Conservation (phyloP, 352 stramenopile genomes). For the Phytophthora boehmeriae region DNA sequence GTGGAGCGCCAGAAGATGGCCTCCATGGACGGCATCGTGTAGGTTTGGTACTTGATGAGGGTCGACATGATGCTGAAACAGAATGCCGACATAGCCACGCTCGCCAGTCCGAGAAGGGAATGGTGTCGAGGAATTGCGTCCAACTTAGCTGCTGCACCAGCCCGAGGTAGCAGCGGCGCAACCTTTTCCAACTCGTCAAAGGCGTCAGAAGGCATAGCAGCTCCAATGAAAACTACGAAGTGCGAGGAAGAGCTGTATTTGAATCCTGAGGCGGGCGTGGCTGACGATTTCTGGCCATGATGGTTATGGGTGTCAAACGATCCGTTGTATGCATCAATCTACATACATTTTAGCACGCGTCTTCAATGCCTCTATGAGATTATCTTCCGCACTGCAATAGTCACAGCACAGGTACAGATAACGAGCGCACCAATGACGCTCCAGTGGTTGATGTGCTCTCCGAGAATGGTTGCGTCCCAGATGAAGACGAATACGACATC, state of each 20-base stretch:
- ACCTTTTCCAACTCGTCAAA: neutral
- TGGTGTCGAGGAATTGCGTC: conserved; percentile 34
- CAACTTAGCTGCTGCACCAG: conserved; percentile 2
- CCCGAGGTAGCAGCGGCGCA: conserved; percentile 14
- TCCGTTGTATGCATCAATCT: too few relatives aligned
- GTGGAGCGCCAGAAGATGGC: conserved; percentile 75
- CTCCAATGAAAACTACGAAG: too few relatives aligned
- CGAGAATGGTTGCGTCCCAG: conserved; percentile 57
- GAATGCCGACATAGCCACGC: conserved; percentile 63
- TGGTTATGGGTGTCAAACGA: too few relatives aligned
- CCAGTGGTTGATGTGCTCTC: conserved; percentile 51
- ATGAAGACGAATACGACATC: conserved; percentile 76
- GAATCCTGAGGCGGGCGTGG: too few relatives aligned
- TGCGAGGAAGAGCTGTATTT: too few relatives aligned
- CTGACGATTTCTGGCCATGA: too few relatives aligned
- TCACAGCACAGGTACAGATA: conserved; percentile 44
- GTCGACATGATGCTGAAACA: conserved; percentile 84
- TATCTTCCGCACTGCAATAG: conserved; percentile 54
- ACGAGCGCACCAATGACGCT: conserved; percentile 54
- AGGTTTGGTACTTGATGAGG: conserved; percentile 76
- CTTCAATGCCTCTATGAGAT: neutral
- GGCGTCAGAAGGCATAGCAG: too few relatives aligned
- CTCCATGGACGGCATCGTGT: conserved; percentile 75
- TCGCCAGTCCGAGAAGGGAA: conserved; percentile 57
- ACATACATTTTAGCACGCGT: too few relatives aligned